Conservation (phyloP, 495 filamentous ascomycete genomes). For the Penicillium antarcticum region DNA sequence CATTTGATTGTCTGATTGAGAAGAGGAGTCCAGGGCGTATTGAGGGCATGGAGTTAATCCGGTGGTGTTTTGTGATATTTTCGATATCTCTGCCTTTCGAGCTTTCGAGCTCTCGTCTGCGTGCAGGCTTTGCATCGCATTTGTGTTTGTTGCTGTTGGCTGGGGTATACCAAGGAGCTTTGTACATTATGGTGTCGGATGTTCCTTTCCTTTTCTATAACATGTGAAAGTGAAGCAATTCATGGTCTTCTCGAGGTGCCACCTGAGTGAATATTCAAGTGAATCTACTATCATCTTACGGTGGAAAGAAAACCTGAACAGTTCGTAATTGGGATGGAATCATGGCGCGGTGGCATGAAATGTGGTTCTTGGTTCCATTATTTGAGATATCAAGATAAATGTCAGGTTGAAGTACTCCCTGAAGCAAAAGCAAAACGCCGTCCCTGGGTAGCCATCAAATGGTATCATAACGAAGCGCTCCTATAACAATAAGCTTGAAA, state of each 20-base stretch:
- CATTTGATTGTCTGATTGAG: neutral
- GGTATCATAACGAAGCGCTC: constrained; percentile 29
- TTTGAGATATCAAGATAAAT: neutral
- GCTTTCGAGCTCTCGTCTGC: neutral
- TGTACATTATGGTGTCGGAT: constrained; percentile 25
- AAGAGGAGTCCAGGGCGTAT: constrained; percentile 3
- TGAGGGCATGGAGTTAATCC: constrained; percentile 13
- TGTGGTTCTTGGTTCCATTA: neutral
- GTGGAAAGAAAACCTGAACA: neutral
- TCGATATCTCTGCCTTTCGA: neutral
- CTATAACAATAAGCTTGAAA: constrained; percentile 7
- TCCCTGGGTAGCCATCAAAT: constrained; percentile 20
- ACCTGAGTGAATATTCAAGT: too few relatives aligned
- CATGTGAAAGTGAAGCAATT: constrained; percentile 6
- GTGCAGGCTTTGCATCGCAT: neutral
- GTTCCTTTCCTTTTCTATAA: neutral
- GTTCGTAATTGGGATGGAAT: neutral
- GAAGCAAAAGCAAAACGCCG: constrained; percentile 13
- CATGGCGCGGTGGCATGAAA: neutral
- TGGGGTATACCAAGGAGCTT: constrained; percentile 16
- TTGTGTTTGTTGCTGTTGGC: neutral
- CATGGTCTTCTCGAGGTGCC: neutral
- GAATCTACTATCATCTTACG: neutral
- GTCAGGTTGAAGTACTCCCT: neutral
- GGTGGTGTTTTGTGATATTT: constrained; percentile 6